Conservation (phyloP, 305 asterid species). For the Fraxinus sp. region DNA sequence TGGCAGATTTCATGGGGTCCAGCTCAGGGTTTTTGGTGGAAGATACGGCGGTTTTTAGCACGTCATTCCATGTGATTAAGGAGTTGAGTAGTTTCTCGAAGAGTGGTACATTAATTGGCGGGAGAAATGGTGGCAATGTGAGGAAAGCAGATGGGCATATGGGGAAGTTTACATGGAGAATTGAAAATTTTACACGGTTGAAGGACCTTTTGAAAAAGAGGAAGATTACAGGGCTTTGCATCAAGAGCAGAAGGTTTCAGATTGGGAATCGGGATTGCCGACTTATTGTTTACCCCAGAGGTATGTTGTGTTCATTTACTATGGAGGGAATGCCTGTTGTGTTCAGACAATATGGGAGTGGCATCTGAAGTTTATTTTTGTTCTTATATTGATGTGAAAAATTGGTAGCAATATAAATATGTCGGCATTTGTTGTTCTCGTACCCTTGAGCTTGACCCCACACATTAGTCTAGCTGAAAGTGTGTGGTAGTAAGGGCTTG, state of each 20-base stretch:
- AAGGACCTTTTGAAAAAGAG: conserved; percentile 97
- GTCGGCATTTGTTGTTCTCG: conserved; percentile 9
- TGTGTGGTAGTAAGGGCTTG: conserved; percentile 6
- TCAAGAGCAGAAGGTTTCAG: conserved; percentile 97
- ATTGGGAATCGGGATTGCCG: conserved; percentile 98
- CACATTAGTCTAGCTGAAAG: neutral
- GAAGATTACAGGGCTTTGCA: conserved; percentile 98
- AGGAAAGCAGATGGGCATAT: conserved; percentile 86
- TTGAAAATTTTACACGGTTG: conserved; percentile 92
- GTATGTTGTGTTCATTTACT: conserved; percentile 35
- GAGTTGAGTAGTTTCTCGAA: conserved; percentile 76
- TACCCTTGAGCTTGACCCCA: conserved; percentile 11
- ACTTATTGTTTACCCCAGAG: conserved; percentile 98
- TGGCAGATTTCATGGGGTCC: conserved; percentile 68
- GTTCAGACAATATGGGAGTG: neutral
- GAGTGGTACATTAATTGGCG: conserved; percentile 59
- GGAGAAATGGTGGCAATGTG: conserved; percentile 62
- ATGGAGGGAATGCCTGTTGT: conserved; percentile 19
- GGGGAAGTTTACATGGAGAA: conserved; percentile 96
- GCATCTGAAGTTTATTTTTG: neutral
- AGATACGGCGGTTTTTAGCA: conserved; percentile 93
- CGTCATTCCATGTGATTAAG: conserved; percentile 95
- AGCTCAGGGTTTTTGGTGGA: conserved; percentile 88
- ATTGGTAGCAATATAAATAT: conserved; percentile 1
- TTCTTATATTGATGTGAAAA: conserved; percentile 1